These are phyloP conservation scores for Penicillium sp. DNA, from an alignment of 2,329 filamentous ascomycete species.

Conservation along the genomic window DNA sequence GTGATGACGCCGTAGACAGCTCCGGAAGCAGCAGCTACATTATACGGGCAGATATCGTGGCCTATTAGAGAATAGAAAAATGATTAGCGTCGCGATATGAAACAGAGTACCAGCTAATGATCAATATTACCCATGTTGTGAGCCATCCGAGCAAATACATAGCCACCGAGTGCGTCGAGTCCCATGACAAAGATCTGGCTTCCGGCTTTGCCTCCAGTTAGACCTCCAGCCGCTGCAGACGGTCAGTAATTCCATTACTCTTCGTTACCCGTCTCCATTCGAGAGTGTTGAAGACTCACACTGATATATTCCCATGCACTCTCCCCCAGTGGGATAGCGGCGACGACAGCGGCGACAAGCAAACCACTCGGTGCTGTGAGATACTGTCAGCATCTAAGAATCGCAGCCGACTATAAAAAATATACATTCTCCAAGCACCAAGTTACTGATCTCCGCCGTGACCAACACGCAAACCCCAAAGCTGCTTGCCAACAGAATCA, in stretches of 20 bases:
- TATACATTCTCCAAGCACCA: constrained; percentile 15
- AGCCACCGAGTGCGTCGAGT: constrained; percentile 14
- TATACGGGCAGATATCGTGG: constrained; percentile 13
- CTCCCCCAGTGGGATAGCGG: constrained; percentile 14
- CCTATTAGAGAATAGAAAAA: constrained; percentile 3
- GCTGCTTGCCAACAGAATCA: constrained; percentile 11
- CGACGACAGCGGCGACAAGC: constrained; percentile 14
- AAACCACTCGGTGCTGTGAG: constrained; percentile 11
- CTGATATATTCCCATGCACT: constrained; percentile 15
- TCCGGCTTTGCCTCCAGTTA: constrained; percentile 5
- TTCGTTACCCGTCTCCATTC: background rate
- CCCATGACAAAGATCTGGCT: constrained; percentile 10
- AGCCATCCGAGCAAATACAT: constrained; percentile 19
- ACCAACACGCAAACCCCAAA: constrained; percentile 15
- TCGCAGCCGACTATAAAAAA: background rate
- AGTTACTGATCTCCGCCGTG: constrained; percentile 14
- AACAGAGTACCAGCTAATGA: background rate
- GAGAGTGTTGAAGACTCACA: constrained; percentile 2
- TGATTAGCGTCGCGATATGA: background rate
- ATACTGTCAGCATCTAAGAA: background rate
- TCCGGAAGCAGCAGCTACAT: constrained; percentile 15
- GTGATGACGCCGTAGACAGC: constrained; percentile 15
- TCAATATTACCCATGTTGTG: constrained; percentile 9
- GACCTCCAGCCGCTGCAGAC: constrained; percentile 10
- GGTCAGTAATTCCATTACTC: background rate